Conservation (phyloP, 768 basidiomycete genomes). For the Grammothele lineata region DNA sequence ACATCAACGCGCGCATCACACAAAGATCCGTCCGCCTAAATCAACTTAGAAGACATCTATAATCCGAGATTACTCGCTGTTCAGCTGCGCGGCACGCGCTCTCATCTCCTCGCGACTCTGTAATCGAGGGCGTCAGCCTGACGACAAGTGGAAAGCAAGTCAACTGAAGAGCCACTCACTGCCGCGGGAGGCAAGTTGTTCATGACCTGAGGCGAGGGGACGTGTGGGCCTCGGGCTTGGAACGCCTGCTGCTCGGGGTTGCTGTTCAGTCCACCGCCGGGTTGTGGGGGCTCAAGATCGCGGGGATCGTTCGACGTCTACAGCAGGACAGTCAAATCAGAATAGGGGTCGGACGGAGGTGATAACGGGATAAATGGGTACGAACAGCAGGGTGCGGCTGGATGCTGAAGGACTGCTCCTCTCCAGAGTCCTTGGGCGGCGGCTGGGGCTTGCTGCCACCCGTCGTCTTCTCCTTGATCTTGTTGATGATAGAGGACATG, state of each 20-base stretch:
- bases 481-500: conserved; percentile 18
- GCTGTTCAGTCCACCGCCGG: conserved; percentile 30
- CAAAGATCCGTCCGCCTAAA: no score
- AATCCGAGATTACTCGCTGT: conserved; percentile 15
- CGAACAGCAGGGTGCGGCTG: conserved; percentile 53
- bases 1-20: no score
- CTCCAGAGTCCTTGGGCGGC: conserved; percentile 11
- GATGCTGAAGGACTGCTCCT: conserved; percentile 45
- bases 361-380: background rate
- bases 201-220: conserved; percentile 42
- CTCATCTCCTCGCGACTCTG: conserved; percentile 17
- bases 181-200: conserved; percentile 21
- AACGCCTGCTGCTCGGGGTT: conserved; percentile 40
- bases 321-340: background rate
- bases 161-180: no score
- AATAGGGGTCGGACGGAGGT: background rate
- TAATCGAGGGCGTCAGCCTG: no score
- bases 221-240: conserved; percentile 47
- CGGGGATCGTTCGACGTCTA: conserved; percentile 61
- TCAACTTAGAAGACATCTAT: no score
- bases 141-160: no score
- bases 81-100: conserved; percentile 15
- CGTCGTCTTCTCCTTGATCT: conserved; percentile 16
- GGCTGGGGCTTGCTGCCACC: conserved; percentile 3
- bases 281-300: conserved; percentile 37